Evolutionary conservation across 106 monocot species (phyloP), one percentile per base, ranked within the genome.

Genomic region (Iris macrosiphon): DNA sequence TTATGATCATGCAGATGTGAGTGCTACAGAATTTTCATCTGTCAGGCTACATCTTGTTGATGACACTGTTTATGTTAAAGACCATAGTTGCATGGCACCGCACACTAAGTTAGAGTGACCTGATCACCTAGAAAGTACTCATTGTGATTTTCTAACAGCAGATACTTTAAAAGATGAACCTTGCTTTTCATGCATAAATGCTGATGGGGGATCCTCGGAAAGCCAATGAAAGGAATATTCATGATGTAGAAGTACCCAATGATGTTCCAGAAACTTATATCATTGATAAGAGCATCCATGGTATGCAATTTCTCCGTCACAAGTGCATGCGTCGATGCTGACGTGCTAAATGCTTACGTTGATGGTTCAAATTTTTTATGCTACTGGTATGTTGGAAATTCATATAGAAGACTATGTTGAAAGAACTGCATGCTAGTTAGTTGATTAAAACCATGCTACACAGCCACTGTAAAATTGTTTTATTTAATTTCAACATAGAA

Each of bases 211-310:
- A 25, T 43, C 33, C 49, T 34, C 18, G 18, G 16, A 21, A 31
- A 59, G 47, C 59, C 35, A 79, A 40, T 44, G 62, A 49, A 45
- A 66, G 11, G 3, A 33, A 22, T 37, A 21, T 33, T 27, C 34
- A 9, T 53, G 55, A 48, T 40, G 54, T 34, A 13, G 57, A 69
- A 46, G 53, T 1, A 46, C 15, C 29, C 35, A 19, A 30, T 48
- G 31, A 52, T 45, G 43, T 38, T 53, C 25, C 20, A 31, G 26
- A 44, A 32, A 18, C 13, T 3, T 64, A 49, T 47, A 34, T n/a
- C n/a, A 35, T 48, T 9, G 25, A n/a, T n/a, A n/a, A n/a, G n/a
- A n/a, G n/a, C n/a, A n/a, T n/a, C n/a, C n/a, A n/a, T n/a, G n/a
- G n/a, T n/a, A n/a, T n/a, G n/a, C n/a, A n/a, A n/a, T n/a, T n/a